Base-by-base conservation (phyloP, 1,284 basidiomycete species). In the Taiwanofungus camphoratus region DNA sequence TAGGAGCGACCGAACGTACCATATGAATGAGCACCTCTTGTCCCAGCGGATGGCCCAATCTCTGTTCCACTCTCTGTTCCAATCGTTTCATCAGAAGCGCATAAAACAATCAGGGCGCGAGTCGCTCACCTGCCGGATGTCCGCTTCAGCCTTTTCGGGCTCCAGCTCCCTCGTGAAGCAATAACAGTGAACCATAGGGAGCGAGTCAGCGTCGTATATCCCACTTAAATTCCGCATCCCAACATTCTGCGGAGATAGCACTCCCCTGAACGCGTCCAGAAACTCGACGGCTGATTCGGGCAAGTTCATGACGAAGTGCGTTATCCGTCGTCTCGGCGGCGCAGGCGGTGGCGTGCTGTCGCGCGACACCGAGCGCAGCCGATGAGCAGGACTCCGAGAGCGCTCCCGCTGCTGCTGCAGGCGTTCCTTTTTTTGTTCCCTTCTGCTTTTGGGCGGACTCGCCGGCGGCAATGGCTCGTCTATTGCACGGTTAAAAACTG, bases 241-340 rank as follows among this genome's bases (percentile, higher is more conserved):
- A 32, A 57, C 52, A 35, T 58, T 57, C 36, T 62, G 67, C 27
- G 59, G 59, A 29, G 65, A 66, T 59, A 87, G 73, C 50, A 87
- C 67, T 0, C 92, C 92, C 1, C 77, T 75, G 68, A 89, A 98
- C 0, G 89, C 89, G 57, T 90, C 87, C 43, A 99, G 71, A 66
- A 99, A 98, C 39, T 81, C 75, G 46, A 98, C 79, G 0, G 95
- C 94, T 20, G 84, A 85, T 47, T 91, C 92, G 3, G 96, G 96
- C 18, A 99, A 73, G 64, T 99, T 99, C 92, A 99, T 96, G 16
- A 98, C 84, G 58, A 91, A 96, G 62, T 97, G 95, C 18, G 82
- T 73, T 51, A 94, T 79, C 23, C 76, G 68, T 43, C 69, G 71
- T 45, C 84, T 74, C 23, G 62, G 53, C 20, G 62, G 58, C 13